Conservation (phyloP, 140 eudicot species). For the Oenanthe javanica region DNA sequence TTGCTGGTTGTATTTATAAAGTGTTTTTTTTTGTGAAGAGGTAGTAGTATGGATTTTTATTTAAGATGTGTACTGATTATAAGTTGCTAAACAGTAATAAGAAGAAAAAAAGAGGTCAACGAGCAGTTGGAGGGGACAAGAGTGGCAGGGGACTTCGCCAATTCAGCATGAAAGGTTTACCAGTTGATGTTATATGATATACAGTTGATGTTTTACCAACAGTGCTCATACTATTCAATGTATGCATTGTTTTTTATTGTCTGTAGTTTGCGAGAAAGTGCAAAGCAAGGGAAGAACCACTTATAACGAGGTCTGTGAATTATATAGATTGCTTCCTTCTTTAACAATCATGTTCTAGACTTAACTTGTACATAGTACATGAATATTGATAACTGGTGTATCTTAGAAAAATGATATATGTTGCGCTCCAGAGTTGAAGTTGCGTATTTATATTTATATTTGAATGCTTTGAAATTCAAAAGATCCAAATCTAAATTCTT, state of each 20-base stretch:
- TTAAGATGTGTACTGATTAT: background rate
- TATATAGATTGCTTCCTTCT: conserved; percentile 1
- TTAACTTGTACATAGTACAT: background rate
- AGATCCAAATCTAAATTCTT: no score
- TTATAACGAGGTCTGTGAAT: conserved; percentile 48
- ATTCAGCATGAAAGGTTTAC: conserved; percentile 89
- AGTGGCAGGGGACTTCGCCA: conserved; percentile 93
- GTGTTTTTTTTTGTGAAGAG: background rate
- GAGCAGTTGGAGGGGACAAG: conserved; percentile 88
- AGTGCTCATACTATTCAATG: conserved; percentile 17
- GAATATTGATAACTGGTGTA: background rate
- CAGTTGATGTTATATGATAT: background rate
- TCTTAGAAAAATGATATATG: background rate
- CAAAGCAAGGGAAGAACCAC: conserved; percentile 69
- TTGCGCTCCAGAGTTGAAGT: background rate
- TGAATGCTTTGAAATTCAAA: no score
- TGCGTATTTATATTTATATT: no score
- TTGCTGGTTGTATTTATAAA: background rate
- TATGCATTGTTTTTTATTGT: conserved; percentile 9
- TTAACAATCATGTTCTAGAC: background rate
- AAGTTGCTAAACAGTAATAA: conserved; percentile 39
- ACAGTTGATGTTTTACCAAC: background rate
- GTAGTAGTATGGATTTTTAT: background rate
- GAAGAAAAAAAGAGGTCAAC: conserved; percentile 88
- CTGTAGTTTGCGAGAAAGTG: conserved; percentile 78